Evolutionary conservation across 2,329 filamentous ascomycete genomes (phyloP), one percentile per base, ranked within the genome.

Genomic region (Colletotrichum higginsianum): DNA sequence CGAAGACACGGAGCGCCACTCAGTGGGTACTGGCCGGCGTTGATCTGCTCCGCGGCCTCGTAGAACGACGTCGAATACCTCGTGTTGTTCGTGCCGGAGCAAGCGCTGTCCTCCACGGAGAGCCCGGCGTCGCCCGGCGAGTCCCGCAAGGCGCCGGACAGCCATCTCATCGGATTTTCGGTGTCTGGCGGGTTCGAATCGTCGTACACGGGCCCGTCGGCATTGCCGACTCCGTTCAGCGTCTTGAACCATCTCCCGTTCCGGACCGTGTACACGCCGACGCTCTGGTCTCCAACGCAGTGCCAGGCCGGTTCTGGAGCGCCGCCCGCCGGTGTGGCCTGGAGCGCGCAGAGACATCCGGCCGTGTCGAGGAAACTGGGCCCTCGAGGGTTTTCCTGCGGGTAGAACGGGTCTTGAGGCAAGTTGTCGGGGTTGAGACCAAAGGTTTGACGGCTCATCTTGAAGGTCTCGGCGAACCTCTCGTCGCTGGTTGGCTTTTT

Each of bases 271-370:
- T 84, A 84, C 1, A 83, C 78, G 2, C 78, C 79, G 53, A 83
- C 75, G 0, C 82, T 84, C 72, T 84, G 83, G 69, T 85, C 83
- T 15, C 84, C 83, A 40, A 85, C 82, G 72, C 84, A 86, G 70
- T 84, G 82, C 84, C 84, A 86, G n/a, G 78, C 77, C 13, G 77
- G 75, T 13, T 71, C 65, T 26, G 74, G 64, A 16, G 69, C 62
- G 2, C 60, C 60, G 3, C 68, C 66, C 2, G 61, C 66, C 2
- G 78, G 75, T 3, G 76, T 64, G 21, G 73, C 53, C 26, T 78
- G 77, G 15, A 84, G 74, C 16, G 81, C 79, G 53, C 83, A 84
- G 30, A 84, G 76, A 62, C 83, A 84, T 13, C 82, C 83, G 18
- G 77, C 75, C 4, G 78, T 81, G 67, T 84, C 83, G 53, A 84